Percentiles rank a stretch among this genome's conserved stretches.
phyloP scores from a whole-genome alignment of 2,329 filamentous ascomycete genomes.

The Venturia nashicola region DNA sequence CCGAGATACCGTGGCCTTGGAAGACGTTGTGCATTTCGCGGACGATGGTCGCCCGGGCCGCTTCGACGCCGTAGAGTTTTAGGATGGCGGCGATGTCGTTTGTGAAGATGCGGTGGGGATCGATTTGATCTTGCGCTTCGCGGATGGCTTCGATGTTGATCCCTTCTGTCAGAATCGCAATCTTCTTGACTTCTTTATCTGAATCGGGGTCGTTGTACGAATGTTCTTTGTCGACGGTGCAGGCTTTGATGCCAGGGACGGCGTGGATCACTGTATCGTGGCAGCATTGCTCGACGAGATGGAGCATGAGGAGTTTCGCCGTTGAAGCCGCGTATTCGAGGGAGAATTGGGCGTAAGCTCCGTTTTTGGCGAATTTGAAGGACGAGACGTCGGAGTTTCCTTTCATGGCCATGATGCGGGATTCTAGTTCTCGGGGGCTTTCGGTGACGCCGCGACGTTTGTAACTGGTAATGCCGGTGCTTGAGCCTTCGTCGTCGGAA shows the following conservation, averaged over 20 bases:
- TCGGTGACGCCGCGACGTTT: slow-evolving; percentile 1
- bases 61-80: slow-evolving; percentile 81
- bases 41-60: slow-evolving; percentile 76
- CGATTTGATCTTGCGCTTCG: slow-evolving; percentile 70
- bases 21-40: slow-evolving; percentile 79
- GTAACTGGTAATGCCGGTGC: too few relatives aligned
- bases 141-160: slow-evolving; percentile 89
- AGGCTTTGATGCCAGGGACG: slow-evolving; percentile 63
- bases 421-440: slow-evolving; percentile 42
- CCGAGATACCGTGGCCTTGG: slow-evolving; percentile 77
- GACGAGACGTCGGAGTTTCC: slow-evolving; percentile 52
- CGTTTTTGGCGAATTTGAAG: slow-evolving; percentile 66
- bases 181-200: slow-evolving; percentile 27
- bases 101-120: slow-evolving; percentile 75
- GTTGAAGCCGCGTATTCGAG: slow-evolving; percentile 69
- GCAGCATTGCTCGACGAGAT: slow-evolving; percentile 72
- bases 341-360: slow-evolving; percentile 66
- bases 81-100: slow-evolving; percentile 89
- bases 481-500: slow-evolving; percentile 20
- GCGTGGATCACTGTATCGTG: slow-evolving; percentile 75
- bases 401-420: slow-evolving; percentile 47
- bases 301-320: slow-evolving; percentile 87
- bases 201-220: slow-evolving; percentile 35
- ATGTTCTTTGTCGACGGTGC: slow-evolving; percentile 49
- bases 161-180: slow-evolving; percentile 60